Evolutionary conservation across 2,329 filamentous ascomycete species (phyloP), one percentile per base, ranked within the genome.

Genomic region (Aspergillus fijiensis): DNA sequence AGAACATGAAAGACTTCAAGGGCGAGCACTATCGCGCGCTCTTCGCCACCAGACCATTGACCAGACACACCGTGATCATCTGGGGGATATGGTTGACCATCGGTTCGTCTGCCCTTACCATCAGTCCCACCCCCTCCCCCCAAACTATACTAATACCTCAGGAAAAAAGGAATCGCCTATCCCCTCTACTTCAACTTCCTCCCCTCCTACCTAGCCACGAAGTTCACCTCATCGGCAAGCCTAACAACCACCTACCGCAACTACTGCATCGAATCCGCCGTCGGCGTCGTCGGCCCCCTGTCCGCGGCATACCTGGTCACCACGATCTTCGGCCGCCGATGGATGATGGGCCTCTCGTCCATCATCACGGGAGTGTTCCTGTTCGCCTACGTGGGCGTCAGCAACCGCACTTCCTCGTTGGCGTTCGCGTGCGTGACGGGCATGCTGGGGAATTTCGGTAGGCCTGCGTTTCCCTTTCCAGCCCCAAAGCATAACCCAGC

Each of bases 121-220:
- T 12, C 11, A 5, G 12, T 16, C 2, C 0, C 0, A 29, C 27
- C 6, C 9, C 6, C 19, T 19, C 16, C 7, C n/a, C 1, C n/a
- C 3, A 19, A 19, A 19, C 19, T 19, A 19, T 19, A 19, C 19
- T 19, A 19, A 19, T 19, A 19, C 19, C 19, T 19, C 1, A 19
- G 19, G 1, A 19, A 19, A 19, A 19, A 19, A 19, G 21, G 78
- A n/a, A 74, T 81, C 23, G 79, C 76, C 1, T 81, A 81, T 63
- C 79, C 79, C 4, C 71, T 82, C 0, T 81, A 79, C 65, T 80
- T 80, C 64, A 77, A 76, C 49, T 81, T 81, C 57, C 76, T 81
- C 52, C 78, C 79, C 1, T 79, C 77, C 0, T 82, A 81, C 58
- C 72, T 81, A 6, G 73, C 74, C 19, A 77, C 72, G 7, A 75